phyloP scores from a whole-genome alignment of 192 early-diverging fungal genomes.

The Coemansia sp. region DNA sequence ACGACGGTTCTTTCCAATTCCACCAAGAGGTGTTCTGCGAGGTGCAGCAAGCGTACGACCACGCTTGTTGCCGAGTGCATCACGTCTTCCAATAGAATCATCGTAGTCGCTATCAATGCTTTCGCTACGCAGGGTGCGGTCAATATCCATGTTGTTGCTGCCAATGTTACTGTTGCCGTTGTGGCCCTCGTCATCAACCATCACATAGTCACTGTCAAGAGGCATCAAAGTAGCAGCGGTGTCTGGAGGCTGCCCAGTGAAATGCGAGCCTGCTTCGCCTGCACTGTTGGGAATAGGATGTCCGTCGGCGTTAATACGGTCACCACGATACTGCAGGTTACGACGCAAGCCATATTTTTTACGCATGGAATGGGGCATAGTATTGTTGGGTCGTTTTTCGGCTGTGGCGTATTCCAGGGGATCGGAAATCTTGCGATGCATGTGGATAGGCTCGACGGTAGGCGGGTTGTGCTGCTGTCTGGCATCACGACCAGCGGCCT shows the following conservation, averaged over 20 bases:
- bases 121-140: constrained; percentile 29
- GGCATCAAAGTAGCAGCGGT: constrained; percentile 31
- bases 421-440: constrained; percentile 50
- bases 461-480: constrained; percentile 1
- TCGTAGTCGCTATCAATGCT: constrained; percentile 37
- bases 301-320: constrained; percentile 14
- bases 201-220: constrained; percentile 44
- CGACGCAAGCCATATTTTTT: constrained; percentile 48
- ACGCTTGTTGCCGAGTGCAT: constrained; percentile 22
- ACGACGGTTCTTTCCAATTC: constrained; percentile 31
- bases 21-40: constrained; percentile 34
- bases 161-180: constrained; percentile 20
- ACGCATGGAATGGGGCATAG: constrained; percentile 32
- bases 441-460: constrained; percentile 9
- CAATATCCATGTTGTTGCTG: constrained; percentile 24
- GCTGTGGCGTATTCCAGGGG: constrained; percentile 44
- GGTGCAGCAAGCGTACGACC: constrained; percentile 37
- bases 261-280: constrained; percentile 18
- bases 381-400: constrained; percentile 38
- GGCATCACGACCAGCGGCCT: constrained; percentile 6
- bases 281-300: constrained; percentile 14
- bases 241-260: constrained; percentile 28
- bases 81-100: constrained; percentile 3
- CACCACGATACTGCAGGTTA: constrained; percentile 46
- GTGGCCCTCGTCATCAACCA: constrained; percentile 36